Percentiles rank a stretch among this genome's conserved stretches.
Conservation (phyloP, 2,329 filamentous ascomycete genomes). For the Albophoma yamanashiensis region DNA sequence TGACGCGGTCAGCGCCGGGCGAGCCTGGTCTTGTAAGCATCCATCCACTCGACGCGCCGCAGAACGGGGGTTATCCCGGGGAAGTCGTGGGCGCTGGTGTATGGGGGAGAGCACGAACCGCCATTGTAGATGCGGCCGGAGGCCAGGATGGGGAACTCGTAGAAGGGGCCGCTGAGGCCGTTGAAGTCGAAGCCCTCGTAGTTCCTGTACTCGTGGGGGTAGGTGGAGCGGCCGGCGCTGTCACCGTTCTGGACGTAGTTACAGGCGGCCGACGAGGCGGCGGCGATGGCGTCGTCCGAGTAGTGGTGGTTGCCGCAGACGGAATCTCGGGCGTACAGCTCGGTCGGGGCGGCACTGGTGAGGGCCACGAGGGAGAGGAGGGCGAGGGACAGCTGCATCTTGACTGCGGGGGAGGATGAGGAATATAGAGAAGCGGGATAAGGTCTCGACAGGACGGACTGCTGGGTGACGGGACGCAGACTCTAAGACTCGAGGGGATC, state of each 20-base stretch:
- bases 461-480: not conserved
- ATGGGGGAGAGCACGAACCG: slow-evolving; percentile 13
- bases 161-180: slow-evolving; percentile 20
- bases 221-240: slow-evolving; percentile 18
- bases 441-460: not conserved
- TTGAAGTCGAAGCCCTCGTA: slow-evolving; percentile 24
- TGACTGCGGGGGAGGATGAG: slow-evolving; percentile 3
- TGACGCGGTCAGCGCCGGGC: slow-evolving; percentile 57
- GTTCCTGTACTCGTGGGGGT: slow-evolving; percentile 29
- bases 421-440: too few species aligned
- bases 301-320: slow-evolving; percentile 20
- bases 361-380: slow-evolving; percentile 16
- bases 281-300: slow-evolving; percentile 13
- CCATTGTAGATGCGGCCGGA: slow-evolving; percentile 21
- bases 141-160: slow-evolving; percentile 26
- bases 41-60: not conserved
- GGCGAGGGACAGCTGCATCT: slow-evolving; percentile 15
- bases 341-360: slow-evolving; percentile 15
- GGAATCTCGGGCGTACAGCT: slow-evolving; percentile 12
- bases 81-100: too few species aligned
- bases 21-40: slow-evolving; percentile 12
- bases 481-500: not conserved
- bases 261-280: slow-evolving; percentile 17
- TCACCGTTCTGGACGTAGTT: slow-evolving; percentile 9
- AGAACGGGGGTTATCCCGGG: too few species aligned